Conservation (phyloP, 169 alveolate species). For the Eimeria necatrix region DNA sequence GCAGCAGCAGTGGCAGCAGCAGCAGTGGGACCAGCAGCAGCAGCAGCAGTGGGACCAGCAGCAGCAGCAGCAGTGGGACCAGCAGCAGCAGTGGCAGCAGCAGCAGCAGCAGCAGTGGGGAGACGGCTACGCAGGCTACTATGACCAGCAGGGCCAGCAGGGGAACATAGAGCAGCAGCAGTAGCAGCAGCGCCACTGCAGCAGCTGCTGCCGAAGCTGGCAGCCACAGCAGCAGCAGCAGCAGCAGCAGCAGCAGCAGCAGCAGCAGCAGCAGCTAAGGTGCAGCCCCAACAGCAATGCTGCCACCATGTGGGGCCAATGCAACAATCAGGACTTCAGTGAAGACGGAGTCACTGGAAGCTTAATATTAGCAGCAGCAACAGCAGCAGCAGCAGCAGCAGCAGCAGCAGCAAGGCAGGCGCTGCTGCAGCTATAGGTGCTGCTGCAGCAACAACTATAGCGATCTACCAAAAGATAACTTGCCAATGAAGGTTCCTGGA, state of each 20-base stretch:
- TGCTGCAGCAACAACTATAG: too few relatives aligned
- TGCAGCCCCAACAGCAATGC: too few relatives aligned
- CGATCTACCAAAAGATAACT: neutral
- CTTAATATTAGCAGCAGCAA: neutral
- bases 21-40: neutral
- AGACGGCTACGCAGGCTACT: neutral
- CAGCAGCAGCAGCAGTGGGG: neutral
- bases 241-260: slow-evolving; percentile 20
- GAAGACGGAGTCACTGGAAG: neutral
- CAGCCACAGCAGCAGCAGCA: slow-evolving; percentile 43
- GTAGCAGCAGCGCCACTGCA: neutral
- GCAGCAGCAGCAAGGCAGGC: slow-evolving; percentile 19
- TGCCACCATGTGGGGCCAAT: too few relatives aligned
- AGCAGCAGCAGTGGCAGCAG: too few relatives aligned
- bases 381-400: neutral
- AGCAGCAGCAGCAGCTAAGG: slow-evolving; percentile 16
- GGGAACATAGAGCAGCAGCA: neutral
- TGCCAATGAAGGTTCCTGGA: too few relatives aligned
- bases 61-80: neutral
- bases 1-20: neutral
- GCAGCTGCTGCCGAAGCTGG: neutral
- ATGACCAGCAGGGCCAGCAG: neutral
- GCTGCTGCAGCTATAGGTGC: too few relatives aligned
- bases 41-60: neutral
- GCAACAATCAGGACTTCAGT: neutral